Percentiles rank a stretch among this genome's conserved stretches.
These are phyloP conservation scores for Calonectria pseudoreteaudii DNA, from an alignment of 2,329 filamentous ascomycete genomes.

Conservation along the genomic window DNA sequence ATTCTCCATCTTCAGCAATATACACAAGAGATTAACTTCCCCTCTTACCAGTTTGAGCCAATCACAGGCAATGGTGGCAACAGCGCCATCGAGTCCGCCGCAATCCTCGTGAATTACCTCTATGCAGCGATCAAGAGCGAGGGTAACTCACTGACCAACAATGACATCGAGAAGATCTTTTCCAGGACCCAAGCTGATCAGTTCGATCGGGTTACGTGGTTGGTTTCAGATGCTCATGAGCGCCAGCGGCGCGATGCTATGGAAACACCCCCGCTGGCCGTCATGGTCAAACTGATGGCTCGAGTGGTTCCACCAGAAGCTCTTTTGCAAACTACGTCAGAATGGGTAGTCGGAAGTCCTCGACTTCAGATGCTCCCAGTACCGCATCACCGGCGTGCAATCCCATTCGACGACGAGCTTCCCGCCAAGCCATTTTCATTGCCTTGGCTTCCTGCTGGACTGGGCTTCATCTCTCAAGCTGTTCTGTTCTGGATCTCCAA, in stretches of 20 bases:
- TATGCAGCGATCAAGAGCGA: background rate
- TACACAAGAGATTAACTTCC: background rate
- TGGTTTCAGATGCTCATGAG: background rate
- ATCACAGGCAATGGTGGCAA: background rate
- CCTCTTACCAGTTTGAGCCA: background rate
- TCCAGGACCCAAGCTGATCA: background rate
- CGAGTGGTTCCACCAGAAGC: background rate
- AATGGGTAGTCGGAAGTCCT: background rate
- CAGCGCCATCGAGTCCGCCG: background rate
- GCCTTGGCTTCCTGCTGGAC: background rate
- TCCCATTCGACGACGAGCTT: background rate
- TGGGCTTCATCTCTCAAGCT: background rate
- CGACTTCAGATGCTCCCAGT: background rate
- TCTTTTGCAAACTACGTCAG: background rate
- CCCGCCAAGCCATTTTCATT: background rate
- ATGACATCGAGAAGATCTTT: background rate
- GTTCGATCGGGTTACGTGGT: background rate
- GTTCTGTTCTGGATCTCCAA: background rate
- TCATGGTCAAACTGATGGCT: background rate
- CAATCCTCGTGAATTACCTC: background rate
- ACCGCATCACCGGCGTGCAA: background rate
- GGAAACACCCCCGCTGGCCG: background rate
- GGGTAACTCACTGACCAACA: background rate
- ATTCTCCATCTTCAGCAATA: background rate
- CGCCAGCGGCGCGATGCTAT: background rate